Evolutionary conservation across 1,139 yeast genomes (phyloP).

Genomic region (Pichia sp.): DNA sequence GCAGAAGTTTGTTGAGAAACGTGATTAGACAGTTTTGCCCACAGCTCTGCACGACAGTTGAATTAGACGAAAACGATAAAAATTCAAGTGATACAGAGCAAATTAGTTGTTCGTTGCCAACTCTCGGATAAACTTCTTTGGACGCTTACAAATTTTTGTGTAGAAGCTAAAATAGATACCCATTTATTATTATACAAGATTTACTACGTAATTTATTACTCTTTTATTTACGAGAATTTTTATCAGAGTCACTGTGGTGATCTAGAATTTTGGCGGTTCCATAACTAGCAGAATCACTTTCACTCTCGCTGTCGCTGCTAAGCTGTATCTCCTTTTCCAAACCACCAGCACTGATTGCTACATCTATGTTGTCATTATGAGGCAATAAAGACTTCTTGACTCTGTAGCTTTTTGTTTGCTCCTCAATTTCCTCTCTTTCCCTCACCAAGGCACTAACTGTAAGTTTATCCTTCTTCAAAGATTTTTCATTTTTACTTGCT

Average conservation of each 20-base stretch:
- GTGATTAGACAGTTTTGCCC: conserved; percentile 46
- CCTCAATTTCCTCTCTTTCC: conserved; percentile 13
- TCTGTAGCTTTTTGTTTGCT: background rate
- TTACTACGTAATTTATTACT: conserved; percentile 2
- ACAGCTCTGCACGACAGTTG: conserved; percentile 1
- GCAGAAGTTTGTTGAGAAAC: conserved; percentile 60
- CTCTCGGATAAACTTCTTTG: background rate
- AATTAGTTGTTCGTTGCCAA: background rate
- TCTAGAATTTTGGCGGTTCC: background rate
- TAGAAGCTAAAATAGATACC: background rate
- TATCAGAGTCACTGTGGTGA: background rate
- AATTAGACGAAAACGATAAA: conserved; percentile 8
- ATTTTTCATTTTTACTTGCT: conserved; percentile 13
- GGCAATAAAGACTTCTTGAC: background rate
- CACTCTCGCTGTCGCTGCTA: conserved; percentile 9
- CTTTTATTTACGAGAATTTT: background rate
- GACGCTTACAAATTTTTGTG: background rate
- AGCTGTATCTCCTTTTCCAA: conserved; percentile 1
- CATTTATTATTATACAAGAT: background rate
- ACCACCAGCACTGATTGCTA: background rate
- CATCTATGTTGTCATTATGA: background rate
- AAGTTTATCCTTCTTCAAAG: conserved; percentile 9
- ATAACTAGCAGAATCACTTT: background rate
- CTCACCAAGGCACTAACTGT: background rate
- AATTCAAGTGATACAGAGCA: background rate